Base-by-base conservation (phyloP, 73 alveolate genomes). In the Paramecium caudatum region DNA sequence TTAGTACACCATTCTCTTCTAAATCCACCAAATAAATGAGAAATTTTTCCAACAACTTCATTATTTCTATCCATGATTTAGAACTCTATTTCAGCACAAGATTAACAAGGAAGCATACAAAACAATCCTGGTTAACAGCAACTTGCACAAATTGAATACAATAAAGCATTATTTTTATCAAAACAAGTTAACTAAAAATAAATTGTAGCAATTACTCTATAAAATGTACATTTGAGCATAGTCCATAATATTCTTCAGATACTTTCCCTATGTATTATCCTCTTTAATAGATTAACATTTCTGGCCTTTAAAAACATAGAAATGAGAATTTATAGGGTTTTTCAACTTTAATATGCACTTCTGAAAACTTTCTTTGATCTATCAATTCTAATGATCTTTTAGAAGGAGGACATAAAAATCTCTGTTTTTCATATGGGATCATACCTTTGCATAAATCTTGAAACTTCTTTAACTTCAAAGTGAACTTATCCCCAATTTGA, bases 1-100 rank as follows among this genome's bases (percentile, higher is more conserved):
- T 82, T 82, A 19, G 91, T 46, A 27, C 91, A 82, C 78, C 91
- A 82, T 82, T 82, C 91, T 82, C 91, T 82, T 12, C 78, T 34
- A 34, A 82, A 82, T 16, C 91, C 91, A n/a, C 91, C 91, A 82
- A 82, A 82, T 47, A 82, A 33, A 82, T 82, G 91, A 19, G 61
- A 82, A 3, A 82, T 82, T 19, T 34, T 82, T 1, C 91, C 91
- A n/a, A 82, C 82, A 47, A 16, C 8, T 1, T 82, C 6, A 30
- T 49, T 47, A 4, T 49, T 46, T 49, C 91, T 82, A 34, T 82
- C 91, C 2, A 23, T 47, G 8, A 82, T 82, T 21, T 82, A 3
- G 47, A 47, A 82, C 15, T 47, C 49, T 23, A 82, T 46, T 46
- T 82, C 91, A 1, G 82, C 7, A 25, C 91, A 82, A 82, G 46